Evolutionary conservation across 805 yeast species (phyloP), one percentile per base, ranked within the genome.

Genomic region (Danielozyma ontarioensis): DNA sequence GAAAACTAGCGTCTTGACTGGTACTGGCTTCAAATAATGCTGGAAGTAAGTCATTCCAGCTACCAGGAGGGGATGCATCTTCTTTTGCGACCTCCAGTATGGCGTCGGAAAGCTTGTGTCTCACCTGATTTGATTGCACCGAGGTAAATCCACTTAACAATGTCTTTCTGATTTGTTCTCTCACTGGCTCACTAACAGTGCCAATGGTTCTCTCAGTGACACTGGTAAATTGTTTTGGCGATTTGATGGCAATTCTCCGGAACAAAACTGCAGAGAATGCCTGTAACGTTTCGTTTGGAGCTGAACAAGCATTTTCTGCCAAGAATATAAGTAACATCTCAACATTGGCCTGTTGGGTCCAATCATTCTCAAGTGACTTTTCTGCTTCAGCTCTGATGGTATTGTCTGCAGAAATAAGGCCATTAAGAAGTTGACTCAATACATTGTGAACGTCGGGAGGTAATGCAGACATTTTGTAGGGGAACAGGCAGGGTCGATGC

Each of bases 31-130:
- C 76, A 41, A 86, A 74, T 25, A 90, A 65, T 1, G 87, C 78
- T 33, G 84, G 87, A 25, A 88, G 61, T 31, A 83, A 72, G 27
- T 85, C 89, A 12, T 80, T 76, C 98, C 98, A 90, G 4, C 67
- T 57, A 4, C 70, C 71, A 15, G 66, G 68, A 13, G 64, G 68
- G 3, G 64, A 48, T 11, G 75, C 80, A 37, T 78, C 82, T 29
- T 68, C 72, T 48, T 80, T 79, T 2, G 96, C 94, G 29, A 90
- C 76, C 59, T 89, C 97, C 1, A 97, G 85, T 30, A 93, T 82
- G 6, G 95, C 95, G 65, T 93, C 98, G 2, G 96, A 80, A 31
- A 93, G 65, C 53, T 90, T 93, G 58, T 90, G 96, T 54, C 97
- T 79, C 21, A 87, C 87, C 41, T 75, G 76, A 40, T 76, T 77